Evolutionary conservation across 1,284 basidiomycete genomes (phyloP).

Genomic region (Fomitopsis betulina): DNA sequence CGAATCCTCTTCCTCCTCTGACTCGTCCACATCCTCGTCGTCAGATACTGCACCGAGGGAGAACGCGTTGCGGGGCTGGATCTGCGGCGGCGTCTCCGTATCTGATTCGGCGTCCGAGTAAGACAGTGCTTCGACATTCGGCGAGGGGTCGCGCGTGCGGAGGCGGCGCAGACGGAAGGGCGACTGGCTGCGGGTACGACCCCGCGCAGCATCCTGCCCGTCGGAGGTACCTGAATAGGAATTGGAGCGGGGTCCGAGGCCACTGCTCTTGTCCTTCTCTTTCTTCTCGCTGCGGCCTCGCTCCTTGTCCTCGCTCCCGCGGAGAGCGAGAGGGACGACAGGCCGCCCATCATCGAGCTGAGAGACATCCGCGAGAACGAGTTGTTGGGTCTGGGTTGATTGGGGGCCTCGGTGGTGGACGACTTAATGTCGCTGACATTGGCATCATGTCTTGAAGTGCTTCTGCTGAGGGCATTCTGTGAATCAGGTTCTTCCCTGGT

Average conservation of each 20-base stretch:
- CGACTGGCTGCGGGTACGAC: slow-evolving; percentile 64
- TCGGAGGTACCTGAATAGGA: slow-evolving; percentile 36
- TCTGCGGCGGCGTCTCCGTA: slow-evolving; percentile 42
- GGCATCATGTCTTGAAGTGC: slow-evolving; percentile 36
- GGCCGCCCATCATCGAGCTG: slow-evolving; percentile 65
- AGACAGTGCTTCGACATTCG: slow-evolving; percentile 68
- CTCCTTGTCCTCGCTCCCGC: slow-evolving; percentile 39
- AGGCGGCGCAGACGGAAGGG: slow-evolving; percentile 64
- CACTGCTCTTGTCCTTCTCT: slow-evolving; percentile 25
- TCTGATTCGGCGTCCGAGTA: slow-evolving; percentile 69
- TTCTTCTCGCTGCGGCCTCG: slow-evolving; percentile 51
- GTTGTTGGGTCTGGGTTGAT: slow-evolving; percentile 20
- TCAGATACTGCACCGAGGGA: slow-evolving; percentile 48
- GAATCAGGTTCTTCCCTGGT: slow-evolving; percentile 39
- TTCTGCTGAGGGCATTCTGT: slow-evolving; percentile 49
- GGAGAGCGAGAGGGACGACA: slow-evolving; percentile 58
- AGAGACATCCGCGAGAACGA: slow-evolving; percentile 61
- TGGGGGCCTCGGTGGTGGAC: slow-evolving; percentile 26
- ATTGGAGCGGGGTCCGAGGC: slow-evolving; percentile 44
- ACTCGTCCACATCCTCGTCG: slow-evolving; percentile 49
- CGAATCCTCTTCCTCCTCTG: slow-evolving; percentile 32
- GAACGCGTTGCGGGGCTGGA: slow-evolving; percentile 59
- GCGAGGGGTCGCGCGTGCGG: slow-evolving; percentile 61
- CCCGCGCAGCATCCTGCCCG: slow-evolving; percentile 23
- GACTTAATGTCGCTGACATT: slow-evolving; percentile 9